These are phyloP conservation scores for Melanopsichium pennsylvanicum DNA, from an alignment of 1,284 basidiomycete species.

Conservation along the genomic window DNA sequence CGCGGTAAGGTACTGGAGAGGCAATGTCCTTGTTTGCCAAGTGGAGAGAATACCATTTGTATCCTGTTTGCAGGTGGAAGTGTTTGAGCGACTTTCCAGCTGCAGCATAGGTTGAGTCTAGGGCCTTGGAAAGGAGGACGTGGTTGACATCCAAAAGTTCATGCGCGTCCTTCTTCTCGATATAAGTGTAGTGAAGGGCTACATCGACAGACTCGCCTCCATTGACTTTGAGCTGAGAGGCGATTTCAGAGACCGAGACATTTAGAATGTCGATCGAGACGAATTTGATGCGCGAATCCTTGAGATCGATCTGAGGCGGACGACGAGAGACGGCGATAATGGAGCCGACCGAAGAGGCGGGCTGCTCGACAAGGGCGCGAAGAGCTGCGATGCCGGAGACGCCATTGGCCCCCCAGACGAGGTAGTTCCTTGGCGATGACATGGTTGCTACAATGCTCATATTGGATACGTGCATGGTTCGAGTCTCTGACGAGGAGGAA, in stretches of 20 bases:
- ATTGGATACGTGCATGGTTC: too few relatives aligned
- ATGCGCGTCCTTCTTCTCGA: constrained; percentile 40
- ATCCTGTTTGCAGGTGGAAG: constrained; percentile 46
- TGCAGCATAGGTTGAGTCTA: constrained; percentile 30
- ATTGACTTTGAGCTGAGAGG: constrained; percentile 22
- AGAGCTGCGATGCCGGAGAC: constrained; percentile 37
- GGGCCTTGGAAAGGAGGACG: constrained; percentile 34
- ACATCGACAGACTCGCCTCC: constrained; percentile 30
- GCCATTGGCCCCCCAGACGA: constrained; percentile 42
- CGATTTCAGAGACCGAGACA: constrained; percentile 21
- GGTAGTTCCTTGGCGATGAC: constrained; percentile 27
- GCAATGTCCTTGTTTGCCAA: constrained; percentile 40
- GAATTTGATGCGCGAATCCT: constrained; percentile 38
- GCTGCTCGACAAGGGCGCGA: constrained; percentile 37
- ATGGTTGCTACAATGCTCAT: background rate
- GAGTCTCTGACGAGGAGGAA: too few relatives aligned
- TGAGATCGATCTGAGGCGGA: constrained; percentile 31
- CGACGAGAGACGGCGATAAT: constrained; percentile 37
- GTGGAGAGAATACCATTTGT: constrained; percentile 48
- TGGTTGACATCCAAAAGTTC: constrained; percentile 38
- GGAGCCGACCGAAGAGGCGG: constrained; percentile 5
- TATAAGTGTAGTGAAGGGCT: constrained; percentile 44
- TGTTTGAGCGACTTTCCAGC: constrained; percentile 29
- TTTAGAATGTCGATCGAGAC: constrained; percentile 43
- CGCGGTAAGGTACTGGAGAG: constrained; percentile 33